A percentile compares a stretch with the other conserved stretches of the same genome.
Evolutionary conservation across 352 stramenopile species (phyloP).

Genomic region (Globisporangium iwayamae): DNA sequence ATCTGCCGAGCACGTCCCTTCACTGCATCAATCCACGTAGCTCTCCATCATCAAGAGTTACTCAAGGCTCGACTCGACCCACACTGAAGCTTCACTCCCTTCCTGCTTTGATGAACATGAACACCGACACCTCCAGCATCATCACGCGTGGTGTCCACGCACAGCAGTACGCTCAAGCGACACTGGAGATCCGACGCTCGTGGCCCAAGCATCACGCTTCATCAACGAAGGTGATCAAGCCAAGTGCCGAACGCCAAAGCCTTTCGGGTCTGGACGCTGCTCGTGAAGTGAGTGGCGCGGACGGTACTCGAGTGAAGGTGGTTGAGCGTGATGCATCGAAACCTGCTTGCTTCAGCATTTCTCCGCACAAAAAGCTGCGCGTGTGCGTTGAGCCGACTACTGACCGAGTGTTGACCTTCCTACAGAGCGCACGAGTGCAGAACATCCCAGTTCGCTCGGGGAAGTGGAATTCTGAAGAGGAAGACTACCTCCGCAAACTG

Average conservation of each 20-base stretch:
- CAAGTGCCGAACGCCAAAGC: conserved; percentile 4
- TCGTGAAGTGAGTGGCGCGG: background rate
- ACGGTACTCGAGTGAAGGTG: conserved; percentile 19
- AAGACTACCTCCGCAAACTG: conserved; percentile 70
- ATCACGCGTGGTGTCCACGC: conserved; percentile 5
- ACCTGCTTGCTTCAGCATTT: conserved; percentile 26
- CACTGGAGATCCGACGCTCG: conserved; percentile 2
- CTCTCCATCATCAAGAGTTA: background rate
- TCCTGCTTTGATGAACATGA: background rate
- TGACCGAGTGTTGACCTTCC: conserved; percentile 72
- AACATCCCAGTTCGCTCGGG: conserved; percentile 75
- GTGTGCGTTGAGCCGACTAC: conserved; percentile 23
- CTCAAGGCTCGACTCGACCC: background rate
- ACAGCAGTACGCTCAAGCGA: background rate
- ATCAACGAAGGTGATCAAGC: background rate
- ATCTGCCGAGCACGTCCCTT: conserved; percentile 14
- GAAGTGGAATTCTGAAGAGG: conserved; percentile 81
- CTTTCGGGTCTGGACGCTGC: conserved; percentile 3
- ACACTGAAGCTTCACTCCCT: background rate
- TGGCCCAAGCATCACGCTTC: background rate
- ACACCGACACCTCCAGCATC: background rate
- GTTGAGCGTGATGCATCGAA: conserved; percentile 20
- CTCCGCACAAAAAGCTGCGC: conserved; percentile 29
- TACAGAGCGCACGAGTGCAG: conserved; percentile 68
- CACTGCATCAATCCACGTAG: background rate